These are phyloP conservation scores for Papilionanthe hybrid DNA, from an alignment of 116 monocot species.

Conservation along the genomic window DNA sequence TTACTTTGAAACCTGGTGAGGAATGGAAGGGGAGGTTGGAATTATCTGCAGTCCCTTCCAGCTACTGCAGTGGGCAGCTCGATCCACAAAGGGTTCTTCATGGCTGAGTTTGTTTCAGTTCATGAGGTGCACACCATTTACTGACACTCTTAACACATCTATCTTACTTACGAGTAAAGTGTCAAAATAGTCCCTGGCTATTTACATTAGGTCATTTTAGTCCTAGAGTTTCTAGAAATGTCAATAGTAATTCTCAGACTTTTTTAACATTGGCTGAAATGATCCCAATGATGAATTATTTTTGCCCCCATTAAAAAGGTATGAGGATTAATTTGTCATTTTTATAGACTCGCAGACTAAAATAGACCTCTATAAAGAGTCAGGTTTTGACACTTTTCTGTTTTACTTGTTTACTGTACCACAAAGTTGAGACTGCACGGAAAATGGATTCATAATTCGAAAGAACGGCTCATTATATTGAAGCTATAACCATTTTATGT, in stretches of 20 bases:
- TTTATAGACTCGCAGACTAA: too few relatives aligned
- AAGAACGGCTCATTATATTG: not conserved
- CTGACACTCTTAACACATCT: not conserved
- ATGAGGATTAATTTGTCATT: too few relatives aligned
- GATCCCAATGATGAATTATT: too few relatives aligned
- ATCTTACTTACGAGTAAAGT: not conserved
- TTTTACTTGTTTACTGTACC: too few relatives aligned
- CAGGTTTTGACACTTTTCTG: too few relatives aligned
- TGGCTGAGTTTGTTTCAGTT: conserved; percentile 5
- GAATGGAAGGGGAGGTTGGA: conserved; percentile 87
- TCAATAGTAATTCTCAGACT: too few relatives aligned
- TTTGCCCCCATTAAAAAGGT: too few relatives aligned
- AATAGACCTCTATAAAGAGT: too few relatives aligned
- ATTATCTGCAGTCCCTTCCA: conserved; percentile 67
- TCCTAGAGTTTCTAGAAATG: too few relatives aligned
- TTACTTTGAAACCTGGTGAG: conserved; percentile 74
- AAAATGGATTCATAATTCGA: not conserved
- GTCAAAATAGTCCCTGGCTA: too few relatives aligned
- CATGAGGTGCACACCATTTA: not conserved
- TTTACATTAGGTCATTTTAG: too few relatives aligned
- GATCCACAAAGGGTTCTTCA: conserved; percentile 50
- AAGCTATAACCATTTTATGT: not conserved
- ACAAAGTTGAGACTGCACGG: not conserved
- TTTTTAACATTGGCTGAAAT: too few relatives aligned
- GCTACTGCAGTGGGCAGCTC: conserved; percentile 76